phyloP scores from a whole-genome alignment of 495 filamentous ascomycete species.

The Collariella sp. region DNA sequence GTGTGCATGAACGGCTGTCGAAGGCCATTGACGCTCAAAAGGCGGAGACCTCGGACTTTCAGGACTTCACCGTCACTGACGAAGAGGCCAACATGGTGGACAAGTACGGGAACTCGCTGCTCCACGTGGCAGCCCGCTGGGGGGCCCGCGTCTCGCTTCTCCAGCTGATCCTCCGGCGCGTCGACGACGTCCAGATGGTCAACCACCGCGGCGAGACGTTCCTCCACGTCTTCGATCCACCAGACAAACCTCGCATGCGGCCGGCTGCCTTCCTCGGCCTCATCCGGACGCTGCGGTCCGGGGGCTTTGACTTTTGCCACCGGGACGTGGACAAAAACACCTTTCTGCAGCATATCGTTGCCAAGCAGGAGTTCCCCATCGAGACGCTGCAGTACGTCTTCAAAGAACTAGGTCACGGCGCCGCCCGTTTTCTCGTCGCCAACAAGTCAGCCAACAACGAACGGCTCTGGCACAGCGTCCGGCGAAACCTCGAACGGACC shows the following conservation, averaged over 20 bases:
- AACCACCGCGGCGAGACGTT: constrained; percentile 31
- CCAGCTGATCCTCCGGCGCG: constrained; percentile 24
- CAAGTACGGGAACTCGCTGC: constrained; percentile 27
- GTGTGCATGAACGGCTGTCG: constrained; percentile 25
- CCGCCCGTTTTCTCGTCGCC: constrained; percentile 27
- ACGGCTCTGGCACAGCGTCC: constrained; percentile 26
- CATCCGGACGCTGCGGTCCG: constrained; percentile 20
- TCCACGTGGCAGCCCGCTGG: constrained; percentile 28
- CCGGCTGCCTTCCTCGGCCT: constrained; percentile 28
- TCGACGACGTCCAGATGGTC: constrained; percentile 22
- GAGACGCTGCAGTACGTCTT: constrained; percentile 26
- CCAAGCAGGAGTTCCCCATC: constrained; percentile 24
- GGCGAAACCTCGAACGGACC: constrained; percentile 20
- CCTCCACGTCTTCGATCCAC: constrained; percentile 27
- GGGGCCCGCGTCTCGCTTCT: constrained; percentile 27
- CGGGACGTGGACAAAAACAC: constrained; percentile 25
- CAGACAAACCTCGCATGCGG: constrained; percentile 18
- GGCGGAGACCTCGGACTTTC: constrained; percentile 18
- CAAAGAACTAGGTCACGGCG: constrained; percentile 25
- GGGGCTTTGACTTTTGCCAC: constrained; percentile 29
- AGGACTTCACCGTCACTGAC: constrained; percentile 23
- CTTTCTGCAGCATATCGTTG: constrained; percentile 24
- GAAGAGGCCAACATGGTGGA: constrained; percentile 26
- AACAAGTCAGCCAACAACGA: constrained; percentile 23
- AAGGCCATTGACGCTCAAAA: constrained; percentile 24